Base-by-base conservation (phyloP, 2,329 filamentous ascomycete species). In the Penicillium sp. region DNA sequence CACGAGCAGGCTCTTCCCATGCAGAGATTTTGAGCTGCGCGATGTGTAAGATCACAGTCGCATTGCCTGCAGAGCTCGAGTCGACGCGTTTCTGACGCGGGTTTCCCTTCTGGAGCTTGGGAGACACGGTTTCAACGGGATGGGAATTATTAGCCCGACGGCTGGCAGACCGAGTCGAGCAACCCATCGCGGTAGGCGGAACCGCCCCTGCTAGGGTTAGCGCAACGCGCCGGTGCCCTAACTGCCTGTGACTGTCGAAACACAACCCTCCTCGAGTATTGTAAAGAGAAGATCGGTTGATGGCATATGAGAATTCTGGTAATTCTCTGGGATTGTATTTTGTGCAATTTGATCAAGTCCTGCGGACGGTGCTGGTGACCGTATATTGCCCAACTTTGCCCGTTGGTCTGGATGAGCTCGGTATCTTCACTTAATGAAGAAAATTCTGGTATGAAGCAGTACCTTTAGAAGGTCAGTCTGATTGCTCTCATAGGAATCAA, bases 181-280 rank as follows among this genome's bases (percentile, higher is more conserved):
- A 49, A 31, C 58, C 58, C 59, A 55, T 61, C 54, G 56, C 53
- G 62, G 61, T 52, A 62, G 58, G 61, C 61, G 60, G 61, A 61
- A 60, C 37, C 48, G 43, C 43, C 47, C 54, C 13, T 55, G 47
- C 52, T 58, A 62, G 59, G 52, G 58, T 63, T 62, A 65, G 61
- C 54, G 62, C 55, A 57, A 52, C 37, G 49, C 48, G 45, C 59
- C 23, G 36, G 47, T 56, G 53, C 60, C 62, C 59, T 63, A 64
- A 64, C 46, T 56, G 44, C 18, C 28, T 24, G 21, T 3, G 14
- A 34, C 4, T n/a, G 31, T 36, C n/a, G n/a, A n/a, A n/a, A n/a
- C n/a, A n/a, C n/a, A n/a, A n/a, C n/a, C n/a, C n/a, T n/a, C n/a
- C n/a, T n/a, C n/a, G n/a, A n/a, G n/a, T n/a, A n/a, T n/a, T n/a